A percentile compares a stretch with the other conserved stretches of the same genome.
phyloP scores from a whole-genome alignment of 805 yeast species.

The Ogataea parapolymorpha region DNA sequence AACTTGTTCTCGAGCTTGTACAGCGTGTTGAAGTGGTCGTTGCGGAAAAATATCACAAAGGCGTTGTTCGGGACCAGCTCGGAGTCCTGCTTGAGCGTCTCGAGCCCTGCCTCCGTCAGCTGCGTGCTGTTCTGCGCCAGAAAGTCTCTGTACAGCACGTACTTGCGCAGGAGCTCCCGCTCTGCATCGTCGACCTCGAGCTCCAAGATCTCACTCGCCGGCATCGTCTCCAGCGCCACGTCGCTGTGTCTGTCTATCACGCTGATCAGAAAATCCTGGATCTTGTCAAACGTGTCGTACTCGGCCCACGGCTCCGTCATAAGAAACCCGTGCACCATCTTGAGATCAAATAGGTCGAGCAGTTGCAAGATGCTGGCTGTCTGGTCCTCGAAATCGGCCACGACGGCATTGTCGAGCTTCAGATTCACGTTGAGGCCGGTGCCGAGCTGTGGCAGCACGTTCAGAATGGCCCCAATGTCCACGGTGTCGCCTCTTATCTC shows the following conservation, averaged over 20 bases:
- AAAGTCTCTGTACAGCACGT: constrained; percentile 33
- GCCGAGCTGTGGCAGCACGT: constrained; percentile 58
- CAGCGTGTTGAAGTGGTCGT: constrained; percentile 83
- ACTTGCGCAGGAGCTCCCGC: constrained; percentile 7
- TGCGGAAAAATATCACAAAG: constrained; percentile 74
- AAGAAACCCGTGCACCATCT: constrained; percentile 74
- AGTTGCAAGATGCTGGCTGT: constrained; percentile 21
- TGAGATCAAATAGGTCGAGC: constrained; percentile 24
- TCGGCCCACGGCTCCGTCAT: constrained; percentile 4
- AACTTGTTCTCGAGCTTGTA: constrained; percentile 48
- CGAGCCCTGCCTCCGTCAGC: constrained; percentile 65
- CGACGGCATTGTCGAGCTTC: constrained; percentile 43
- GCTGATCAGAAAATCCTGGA: constrained; percentile 29
- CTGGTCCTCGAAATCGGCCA: constrained; percentile 21
- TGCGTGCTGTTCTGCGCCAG: constrained; percentile 68
- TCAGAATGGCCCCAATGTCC: constrained; percentile 40
- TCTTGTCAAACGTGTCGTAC: constrained; percentile 27
- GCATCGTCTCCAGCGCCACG: constrained; percentile 7
- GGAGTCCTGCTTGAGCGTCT: constrained; percentile 34
- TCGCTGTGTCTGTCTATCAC: constrained; percentile 14
- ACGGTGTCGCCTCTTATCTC: constrained; percentile 25
- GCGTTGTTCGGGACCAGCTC: constrained; percentile 47
- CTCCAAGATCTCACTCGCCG: constrained; percentile 4
- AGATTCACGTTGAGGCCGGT: constrained; percentile 76
- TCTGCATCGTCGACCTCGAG: constrained; percentile 5